Conservation (phyloP, 331 rosid species). For the Acacia pycnantha region DNA sequence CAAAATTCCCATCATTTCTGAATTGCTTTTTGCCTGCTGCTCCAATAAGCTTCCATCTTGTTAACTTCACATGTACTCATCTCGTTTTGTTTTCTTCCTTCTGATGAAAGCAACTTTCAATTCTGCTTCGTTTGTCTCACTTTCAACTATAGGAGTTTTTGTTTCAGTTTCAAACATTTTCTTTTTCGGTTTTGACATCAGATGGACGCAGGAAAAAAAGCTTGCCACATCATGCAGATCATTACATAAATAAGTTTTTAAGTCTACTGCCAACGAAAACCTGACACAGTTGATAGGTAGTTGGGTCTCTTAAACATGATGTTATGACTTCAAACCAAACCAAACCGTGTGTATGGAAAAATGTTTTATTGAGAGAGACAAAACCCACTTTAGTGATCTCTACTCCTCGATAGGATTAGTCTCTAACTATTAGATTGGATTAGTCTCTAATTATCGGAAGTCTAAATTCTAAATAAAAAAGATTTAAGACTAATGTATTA, state of each 20-base stretch:
- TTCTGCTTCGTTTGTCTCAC: not conserved
- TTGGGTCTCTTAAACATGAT: too few relatives aligned
- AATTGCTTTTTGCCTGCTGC: not conserved
- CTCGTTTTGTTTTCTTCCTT: not conserved
- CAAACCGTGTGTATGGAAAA: too few relatives aligned
- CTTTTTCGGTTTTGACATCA: not conserved
- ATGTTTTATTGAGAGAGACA: too few relatives aligned
- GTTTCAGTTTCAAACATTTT: not conserved
- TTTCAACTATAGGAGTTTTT: not conserved
- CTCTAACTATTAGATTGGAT: accelerated
- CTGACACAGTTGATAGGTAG: too few relatives aligned
- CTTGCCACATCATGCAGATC: not conserved
- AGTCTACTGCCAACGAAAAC: accelerated
- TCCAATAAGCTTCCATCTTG: not conserved
- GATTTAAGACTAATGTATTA: too few relatives aligned
- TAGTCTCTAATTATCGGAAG: too few relatives aligned
- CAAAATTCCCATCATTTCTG: not conserved
- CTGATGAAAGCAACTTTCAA: not conserved
- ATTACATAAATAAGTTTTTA: not conserved
- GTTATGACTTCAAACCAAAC: too few relatives aligned
- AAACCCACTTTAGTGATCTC: too few relatives aligned
- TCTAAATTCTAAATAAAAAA: too few relatives aligned
- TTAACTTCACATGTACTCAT: not conserved
- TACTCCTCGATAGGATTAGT: accelerated
- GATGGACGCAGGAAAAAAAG: not conserved